phyloP scores from a whole-genome alignment of 1,139 yeast genomes.

The Torulaspora globosa region DNA sequence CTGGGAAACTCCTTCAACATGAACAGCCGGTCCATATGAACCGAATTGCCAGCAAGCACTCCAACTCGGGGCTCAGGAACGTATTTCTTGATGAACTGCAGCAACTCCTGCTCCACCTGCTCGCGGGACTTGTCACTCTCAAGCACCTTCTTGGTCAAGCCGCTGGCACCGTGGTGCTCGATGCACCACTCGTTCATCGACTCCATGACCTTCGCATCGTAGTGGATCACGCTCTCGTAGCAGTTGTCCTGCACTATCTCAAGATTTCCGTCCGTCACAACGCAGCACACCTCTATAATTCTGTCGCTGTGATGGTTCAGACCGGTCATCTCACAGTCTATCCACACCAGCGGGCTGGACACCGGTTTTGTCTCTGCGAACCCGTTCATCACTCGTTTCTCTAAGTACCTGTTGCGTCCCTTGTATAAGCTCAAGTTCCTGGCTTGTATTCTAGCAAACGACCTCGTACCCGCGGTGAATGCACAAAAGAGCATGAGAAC shows the following conservation, averaged over 20 bases:
- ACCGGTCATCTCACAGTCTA: slow-evolving; percentile 95
- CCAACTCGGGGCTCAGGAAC: slow-evolving; percentile 55
- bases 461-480: neutral
- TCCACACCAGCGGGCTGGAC: slow-evolving; percentile 61
- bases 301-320: slow-evolving; percentile 65
- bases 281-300: slow-evolving; percentile 88
- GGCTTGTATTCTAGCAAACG: neutral
- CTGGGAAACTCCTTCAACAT: slow-evolving; percentile 79
- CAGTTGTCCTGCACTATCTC: slow-evolving; percentile 51
- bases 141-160: slow-evolving; percentile 68
- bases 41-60: slow-evolving; percentile 82
- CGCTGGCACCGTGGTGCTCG: slow-evolving; percentile 72
- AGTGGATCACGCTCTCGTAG: slow-evolving; percentile 78
- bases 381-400: slow-evolving; percentile 1
- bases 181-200: slow-evolving; percentile 84
- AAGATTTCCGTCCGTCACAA: slow-evolving; percentile 78
- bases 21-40: slow-evolving; percentile 88
- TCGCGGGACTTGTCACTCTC: slow-evolving; percentile 50
- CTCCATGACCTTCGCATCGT: slow-evolving; percentile 60
- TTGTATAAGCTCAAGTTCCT: neutral
- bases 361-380: slow-evolving; percentile 3
- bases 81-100: slow-evolving; percentile 55
- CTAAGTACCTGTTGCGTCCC: slow-evolving; percentile 9
- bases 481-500: neutral
- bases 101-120: slow-evolving; percentile 61